Base-by-base conservation (phyloP, 495 filamentous ascomycete species). In the Penicillium verhagenii region DNA sequence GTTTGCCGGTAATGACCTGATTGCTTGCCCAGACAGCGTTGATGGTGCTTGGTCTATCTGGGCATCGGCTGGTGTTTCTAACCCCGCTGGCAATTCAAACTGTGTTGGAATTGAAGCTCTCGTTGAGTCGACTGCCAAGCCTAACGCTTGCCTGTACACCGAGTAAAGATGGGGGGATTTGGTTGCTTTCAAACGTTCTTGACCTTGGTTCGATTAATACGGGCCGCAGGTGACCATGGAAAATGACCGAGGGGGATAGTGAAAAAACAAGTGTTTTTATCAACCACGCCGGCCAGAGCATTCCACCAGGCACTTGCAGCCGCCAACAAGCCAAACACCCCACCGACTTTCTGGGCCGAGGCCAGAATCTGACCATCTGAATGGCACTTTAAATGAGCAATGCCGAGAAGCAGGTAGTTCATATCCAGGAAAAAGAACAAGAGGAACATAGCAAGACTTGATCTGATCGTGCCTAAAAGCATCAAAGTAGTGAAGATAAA, bases 251-350 rank as follows among this genome's bases (percentile, higher is more conserved):
- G 86, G 39, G 90, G 91, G 59, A 93, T 77, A 58, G 88, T 77
- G 78, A 96, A 92, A 83, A 96, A 95, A 56, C 87, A 89, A 45
- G 85, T 88, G 68, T 70, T 74, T 9, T 66, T 63, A 59, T 95
- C 90, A 46, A 84, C 85, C 56, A 96, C 84, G 84, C 91, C 91
- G 51, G 91, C 90, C 57, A 93, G 77, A 14, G 90, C 90, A 61
- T 92, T 92, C 66, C 92, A 95, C 92, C 91, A 95, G 3, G 91
- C 91, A 44, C 88, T 61, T 68, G 94, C 90, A 0, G 91, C 88
- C 1, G 91, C 88, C 4, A 94, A 51, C 53, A 95, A 68, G 31
- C 88, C 92, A 56, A 91, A 94, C 58, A 81, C 78, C 51, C 90
- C 92, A 40, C 89, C 90, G 26, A 86, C 83, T 68, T 83, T 85